These are phyloP conservation scores for Penicillium digitatum DNA, from an alignment of 2,329 filamentous ascomycete species.

Conservation along the genomic window DNA sequence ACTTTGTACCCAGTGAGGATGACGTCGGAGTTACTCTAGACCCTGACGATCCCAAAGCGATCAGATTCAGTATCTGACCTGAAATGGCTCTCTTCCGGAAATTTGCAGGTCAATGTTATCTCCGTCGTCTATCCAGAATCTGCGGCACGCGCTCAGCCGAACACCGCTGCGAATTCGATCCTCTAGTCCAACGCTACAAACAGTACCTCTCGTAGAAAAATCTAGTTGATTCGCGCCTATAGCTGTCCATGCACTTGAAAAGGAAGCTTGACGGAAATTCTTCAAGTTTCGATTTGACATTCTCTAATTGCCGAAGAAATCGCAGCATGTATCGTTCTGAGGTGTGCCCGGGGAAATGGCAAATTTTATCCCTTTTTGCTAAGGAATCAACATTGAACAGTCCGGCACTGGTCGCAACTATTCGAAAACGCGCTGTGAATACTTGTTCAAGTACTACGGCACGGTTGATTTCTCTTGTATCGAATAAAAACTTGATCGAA, in stretches of 20 bases:
- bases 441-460: not conserved
- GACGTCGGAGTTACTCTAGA: not conserved
- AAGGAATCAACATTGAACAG: not conserved
- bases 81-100: not conserved
- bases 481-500: not conserved
- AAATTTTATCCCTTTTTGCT: not conserved
- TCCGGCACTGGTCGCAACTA: not conserved
- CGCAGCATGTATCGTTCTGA: no score
- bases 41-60: no score
- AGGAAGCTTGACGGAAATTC: not conserved
- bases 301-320: no score
- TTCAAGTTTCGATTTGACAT: no score
- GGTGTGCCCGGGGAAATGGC: no score
- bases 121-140: slow-evolving; percentile 1
- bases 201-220: not conserved
- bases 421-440: not conserved
- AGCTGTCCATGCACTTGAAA: not conserved
- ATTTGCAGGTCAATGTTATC: not conserved
- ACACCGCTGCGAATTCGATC: not conserved
- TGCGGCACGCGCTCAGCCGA: not conserved
- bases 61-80: no score
- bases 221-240: not conserved
- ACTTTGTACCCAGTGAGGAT: not conserved
- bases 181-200: not conserved
- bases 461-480: not conserved